Conservation (phyloP, 1,139 yeast genomes). For the Suhomyces ambrosiae region DNA sequence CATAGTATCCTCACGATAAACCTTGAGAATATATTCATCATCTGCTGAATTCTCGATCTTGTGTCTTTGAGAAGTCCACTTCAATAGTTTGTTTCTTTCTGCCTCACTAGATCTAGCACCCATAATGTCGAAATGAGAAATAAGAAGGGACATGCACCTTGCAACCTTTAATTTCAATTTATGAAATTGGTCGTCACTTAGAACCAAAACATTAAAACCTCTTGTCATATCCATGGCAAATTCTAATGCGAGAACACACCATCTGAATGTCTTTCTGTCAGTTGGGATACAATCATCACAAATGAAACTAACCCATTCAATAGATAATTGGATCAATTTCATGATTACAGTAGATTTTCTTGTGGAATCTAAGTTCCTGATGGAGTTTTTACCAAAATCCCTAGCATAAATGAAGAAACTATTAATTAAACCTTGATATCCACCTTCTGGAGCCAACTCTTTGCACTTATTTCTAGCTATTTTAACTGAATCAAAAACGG, state of each 20-base stretch:
- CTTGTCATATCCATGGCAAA: constrained; percentile 95
- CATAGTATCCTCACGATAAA: constrained; percentile 61
- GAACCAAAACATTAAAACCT: constrained; percentile 83
- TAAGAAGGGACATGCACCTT: constrained; percentile 88
- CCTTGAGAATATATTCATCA: constrained; percentile 59
- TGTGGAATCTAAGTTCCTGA: constrained; percentile 63
- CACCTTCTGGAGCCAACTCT: constrained; percentile 47
- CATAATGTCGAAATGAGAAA: constrained; percentile 97
- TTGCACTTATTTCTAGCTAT: constrained; percentile 51
- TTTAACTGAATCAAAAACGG: constrained; percentile 66
- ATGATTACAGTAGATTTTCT: constrained; percentile 71
- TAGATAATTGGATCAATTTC: constrained; percentile 72
- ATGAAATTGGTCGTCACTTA: constrained; percentile 76
- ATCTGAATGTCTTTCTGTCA: constrained; percentile 85
- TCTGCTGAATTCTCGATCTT: constrained; percentile 55
- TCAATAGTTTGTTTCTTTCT: constrained; percentile 57
- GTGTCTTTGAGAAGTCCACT: constrained; percentile 53
- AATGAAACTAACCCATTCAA: constrained; percentile 90
- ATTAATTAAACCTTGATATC: constrained; percentile 72
- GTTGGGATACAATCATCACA: constrained; percentile 95
- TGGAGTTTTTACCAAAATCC: constrained; percentile 78
- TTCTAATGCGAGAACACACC: constrained; percentile 95
- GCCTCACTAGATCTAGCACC: constrained; percentile 94
- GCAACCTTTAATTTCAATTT: constrained; percentile 82
- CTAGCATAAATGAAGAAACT: constrained; percentile 78